Evolutionary conservation across 306 rosid genomes (phyloP).

Genomic region (Glycine latifolia): DNA sequence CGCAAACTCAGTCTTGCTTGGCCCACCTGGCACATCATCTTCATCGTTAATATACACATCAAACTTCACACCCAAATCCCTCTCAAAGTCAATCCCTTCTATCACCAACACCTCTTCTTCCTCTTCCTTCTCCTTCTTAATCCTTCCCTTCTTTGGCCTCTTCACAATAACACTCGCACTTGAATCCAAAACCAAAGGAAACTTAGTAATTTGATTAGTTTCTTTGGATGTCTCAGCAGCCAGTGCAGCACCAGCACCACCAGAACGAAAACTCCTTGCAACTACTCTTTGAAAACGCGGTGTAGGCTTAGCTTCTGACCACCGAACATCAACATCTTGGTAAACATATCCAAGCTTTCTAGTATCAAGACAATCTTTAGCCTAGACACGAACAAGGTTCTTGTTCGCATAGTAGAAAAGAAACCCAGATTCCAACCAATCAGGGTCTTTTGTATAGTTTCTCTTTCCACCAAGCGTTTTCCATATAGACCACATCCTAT

Average conservation of each 20-base stretch:
- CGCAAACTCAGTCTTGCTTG: conserved; percentile 54
- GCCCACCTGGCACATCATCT: conserved; percentile 53
- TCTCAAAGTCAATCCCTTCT: conserved; percentile 71
- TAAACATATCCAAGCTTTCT: conserved; percentile 63
- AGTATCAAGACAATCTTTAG: conserved; percentile 67
- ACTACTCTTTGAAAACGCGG: conserved; percentile 31
- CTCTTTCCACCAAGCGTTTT: conserved; percentile 58
- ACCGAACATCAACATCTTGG: conserved; percentile 71
- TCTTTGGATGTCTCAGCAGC: conserved; percentile 52
- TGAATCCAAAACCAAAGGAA: conserved; percentile 58
- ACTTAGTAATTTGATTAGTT: background rate
- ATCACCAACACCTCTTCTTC: conserved; percentile 66
- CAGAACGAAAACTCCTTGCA: too few species aligned
- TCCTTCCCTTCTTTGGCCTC: conserved; percentile 63
- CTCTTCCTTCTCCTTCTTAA: conserved; percentile 55
- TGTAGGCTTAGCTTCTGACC: conserved; percentile 62
- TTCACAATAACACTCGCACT: conserved; percentile 56
- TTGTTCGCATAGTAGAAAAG: conserved; percentile 74
- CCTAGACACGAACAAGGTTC: conserved; percentile 66
- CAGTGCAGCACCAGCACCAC: conserved; percentile 36
- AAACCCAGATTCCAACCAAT: conserved; percentile 76
- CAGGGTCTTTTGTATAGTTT: conserved; percentile 54
- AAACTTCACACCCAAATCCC: conserved; percentile 57
- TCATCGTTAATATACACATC: conserved; percentile 80
- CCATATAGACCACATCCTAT: conserved; percentile 80